Base-by-base conservation (phyloP, 1,139 yeast species). In the Scheffersomyces stambukii region DNA sequence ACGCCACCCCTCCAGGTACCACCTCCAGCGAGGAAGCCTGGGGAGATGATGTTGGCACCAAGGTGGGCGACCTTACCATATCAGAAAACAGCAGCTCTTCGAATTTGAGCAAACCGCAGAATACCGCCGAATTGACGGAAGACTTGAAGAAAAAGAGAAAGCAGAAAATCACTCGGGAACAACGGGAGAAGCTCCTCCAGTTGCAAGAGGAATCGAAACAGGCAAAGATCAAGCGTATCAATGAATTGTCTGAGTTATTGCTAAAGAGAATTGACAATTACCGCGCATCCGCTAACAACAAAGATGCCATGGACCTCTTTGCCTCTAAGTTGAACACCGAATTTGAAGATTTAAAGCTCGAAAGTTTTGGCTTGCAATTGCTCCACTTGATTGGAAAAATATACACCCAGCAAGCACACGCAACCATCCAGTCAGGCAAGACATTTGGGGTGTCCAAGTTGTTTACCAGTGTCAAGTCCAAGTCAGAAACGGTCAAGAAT, bases 381-480 rank as follows among this genome's bases (percentile, higher is more conserved):
- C 54, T 66, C 34, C 74, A 68, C 40, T 52, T 75, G 26, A 76
- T 82, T 39, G 88, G 89, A 9, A 74, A 73, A 38, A 71, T 80
- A 9, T 83, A 83, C 50, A 63, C 64, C 26, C 63, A 69, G 19
- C 81, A 80, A 46, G 82, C 86, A 4, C 45, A 50, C 32, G 71
- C 70, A 4, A 50, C 69, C 11, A 57, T 61, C 23, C 45, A 43
- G 25, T 46, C 71, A 4, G 45, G 54, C 27, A 64, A 56, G 40
- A 65, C 72, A 1, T 64, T 67, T 43, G 75, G 75, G 2, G 69
- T 67, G 8, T 60, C 70, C 14, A 58, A 82, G 70, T 36, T 70
- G 60, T 53, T 76, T 70, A 48, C 81, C 53, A 49, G 57, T 30
- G 68, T 62, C 17, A 66, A 64, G 45, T 46, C 60, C 6, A 66